These are phyloP conservation scores for Lentinus brumalis DNA, from an alignment of 768 basidiomycete species.

Conservation along the genomic window DNA sequence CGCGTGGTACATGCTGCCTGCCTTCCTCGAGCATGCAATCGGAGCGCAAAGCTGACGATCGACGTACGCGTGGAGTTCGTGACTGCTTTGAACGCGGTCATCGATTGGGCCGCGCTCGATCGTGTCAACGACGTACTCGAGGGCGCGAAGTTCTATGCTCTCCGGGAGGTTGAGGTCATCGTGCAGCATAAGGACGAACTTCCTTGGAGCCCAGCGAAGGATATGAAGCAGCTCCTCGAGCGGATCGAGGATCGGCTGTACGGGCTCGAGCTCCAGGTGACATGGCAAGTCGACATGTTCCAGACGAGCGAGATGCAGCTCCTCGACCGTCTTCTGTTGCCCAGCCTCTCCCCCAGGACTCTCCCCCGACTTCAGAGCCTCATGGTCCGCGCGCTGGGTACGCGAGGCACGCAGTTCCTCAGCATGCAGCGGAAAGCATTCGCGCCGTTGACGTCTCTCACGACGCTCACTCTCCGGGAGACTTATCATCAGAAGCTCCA, in stretches of 20 bases:
- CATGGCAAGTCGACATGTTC: slow-evolving; percentile 12
- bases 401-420: slow-evolving; percentile 3
- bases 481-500: slow-evolving; percentile 7
- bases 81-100: neutral
- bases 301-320: neutral
- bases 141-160: slow-evolving; percentile 1
- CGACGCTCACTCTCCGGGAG: slow-evolving; percentile 2
- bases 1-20: slow-evolving; percentile 4
- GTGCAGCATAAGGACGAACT: neutral
- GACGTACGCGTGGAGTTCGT: slow-evolving; percentile 1
- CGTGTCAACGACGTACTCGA: slow-evolving; percentile 9
- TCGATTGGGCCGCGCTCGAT: slow-evolving; percentile 9
- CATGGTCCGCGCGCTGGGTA: slow-evolving; percentile 5
- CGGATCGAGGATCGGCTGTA: slow-evolving; percentile 4
- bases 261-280: slow-evolving; percentile 7
- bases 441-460: slow-evolving; percentile 4
- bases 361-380: slow-evolving; percentile 10
- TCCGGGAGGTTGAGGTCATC: slow-evolving; percentile 3
- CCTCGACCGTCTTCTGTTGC: slow-evolving; percentile 1
- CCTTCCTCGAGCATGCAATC: neutral
- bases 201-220: neutral
- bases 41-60: neutral
- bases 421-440: slow-evolving; percentile 1
- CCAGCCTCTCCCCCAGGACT: slow-evolving; percentile 1
- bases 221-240: neutral